A percentile compares a stretch with the other conserved stretches of the same genome.
These are phyloP conservation scores for Phaeosphaeriaceae sp. DNA, from an alignment of 2,329 filamentous ascomycete species.

Conservation along the genomic window DNA sequence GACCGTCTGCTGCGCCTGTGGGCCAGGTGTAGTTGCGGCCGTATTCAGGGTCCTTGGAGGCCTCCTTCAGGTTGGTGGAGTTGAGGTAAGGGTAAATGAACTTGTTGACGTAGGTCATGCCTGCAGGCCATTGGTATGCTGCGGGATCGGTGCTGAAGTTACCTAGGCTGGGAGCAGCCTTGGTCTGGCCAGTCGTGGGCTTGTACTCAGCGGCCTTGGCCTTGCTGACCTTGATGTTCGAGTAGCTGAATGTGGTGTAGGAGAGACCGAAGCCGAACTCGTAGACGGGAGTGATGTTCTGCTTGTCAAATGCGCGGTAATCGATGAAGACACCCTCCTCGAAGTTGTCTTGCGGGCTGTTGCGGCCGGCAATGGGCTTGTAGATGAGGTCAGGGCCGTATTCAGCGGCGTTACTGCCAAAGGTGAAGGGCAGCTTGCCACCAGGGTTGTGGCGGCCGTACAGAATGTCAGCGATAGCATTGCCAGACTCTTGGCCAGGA, in stretches of 20 bases:
- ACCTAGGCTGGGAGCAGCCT: slow-evolving; percentile 68
- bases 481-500: slow-evolving; percentile 83
- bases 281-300: slow-evolving; percentile 71
- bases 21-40: slow-evolving; percentile 67
- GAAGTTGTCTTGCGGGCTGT: slow-evolving; percentile 74
- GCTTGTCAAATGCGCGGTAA: slow-evolving; percentile 75
- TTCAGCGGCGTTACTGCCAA: slow-evolving; percentile 69
- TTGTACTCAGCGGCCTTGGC: slow-evolving; percentile 60
- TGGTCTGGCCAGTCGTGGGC: slow-evolving; percentile 67
- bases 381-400: slow-evolving; percentile 74
- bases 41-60: slow-evolving; percentile 65
- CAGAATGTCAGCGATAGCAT: slow-evolving; percentile 79
- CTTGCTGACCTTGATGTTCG: slow-evolving; percentile 66
- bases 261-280: slow-evolving; percentile 83
- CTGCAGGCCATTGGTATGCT: slow-evolving; percentile 72
- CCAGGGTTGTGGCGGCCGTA: slow-evolving; percentile 81
- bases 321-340: slow-evolving; percentile 82
- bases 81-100: slow-evolving; percentile 79
- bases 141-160: slow-evolving; percentile 66
- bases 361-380: slow-evolving; percentile 70
- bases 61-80: slow-evolving; percentile 62
- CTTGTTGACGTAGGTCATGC: slow-evolving; percentile 58
- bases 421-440: slow-evolving; percentile 80
- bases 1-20: slow-evolving; percentile 60
- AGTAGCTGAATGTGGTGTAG: slow-evolving; percentile 80